Conservation (phyloP, 2,329 filamentous ascomycete species). For the Botrytis sinoallii region DNA sequence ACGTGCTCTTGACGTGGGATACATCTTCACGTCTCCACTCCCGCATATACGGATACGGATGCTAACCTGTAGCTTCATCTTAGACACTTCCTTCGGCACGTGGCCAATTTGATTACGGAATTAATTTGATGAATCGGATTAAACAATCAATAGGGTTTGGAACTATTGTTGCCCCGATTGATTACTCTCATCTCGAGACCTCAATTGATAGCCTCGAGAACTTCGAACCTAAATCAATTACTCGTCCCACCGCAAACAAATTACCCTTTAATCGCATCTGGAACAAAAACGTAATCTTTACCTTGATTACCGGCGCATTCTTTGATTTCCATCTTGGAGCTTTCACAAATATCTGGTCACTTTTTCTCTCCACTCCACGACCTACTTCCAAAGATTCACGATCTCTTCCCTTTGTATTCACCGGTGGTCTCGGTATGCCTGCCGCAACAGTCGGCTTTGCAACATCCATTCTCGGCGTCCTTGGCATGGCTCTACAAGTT, state of each 20-base stretch:
- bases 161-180: conserved; percentile 11
- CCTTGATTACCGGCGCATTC: conserved; percentile 52
- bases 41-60: background rate
- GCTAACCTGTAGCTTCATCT: background rate
- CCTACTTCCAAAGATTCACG: conserved; percentile 31
- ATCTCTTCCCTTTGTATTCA: conserved; percentile 43
- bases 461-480: conserved; percentile 65
- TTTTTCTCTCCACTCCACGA: conserved; percentile 57
- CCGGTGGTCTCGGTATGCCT: conserved; percentile 66
- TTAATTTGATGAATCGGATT: conserved; percentile 11
- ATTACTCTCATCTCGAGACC: conserved; percentile 23
- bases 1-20: conserved; percentile 2
- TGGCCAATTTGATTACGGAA: conserved; percentile 15
- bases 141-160: conserved; percentile 13
- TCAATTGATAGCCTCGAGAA: background rate
- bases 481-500: conserved; percentile 67
- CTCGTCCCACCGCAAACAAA: conserved; percentile 7
- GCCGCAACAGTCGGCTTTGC: conserved; percentile 64
- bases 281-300: conserved; percentile 37
- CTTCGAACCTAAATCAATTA: conserved; percentile 10
- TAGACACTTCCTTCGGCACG: conserved; percentile 17
- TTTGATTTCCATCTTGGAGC: conserved; percentile 38
- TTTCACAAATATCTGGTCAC: conserved; percentile 57
- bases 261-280: conserved; percentile 26
- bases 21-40: background rate